Conservation (phyloP, 129 eudicot genomes). For the Chrysanthemum seticuspe region DNA sequence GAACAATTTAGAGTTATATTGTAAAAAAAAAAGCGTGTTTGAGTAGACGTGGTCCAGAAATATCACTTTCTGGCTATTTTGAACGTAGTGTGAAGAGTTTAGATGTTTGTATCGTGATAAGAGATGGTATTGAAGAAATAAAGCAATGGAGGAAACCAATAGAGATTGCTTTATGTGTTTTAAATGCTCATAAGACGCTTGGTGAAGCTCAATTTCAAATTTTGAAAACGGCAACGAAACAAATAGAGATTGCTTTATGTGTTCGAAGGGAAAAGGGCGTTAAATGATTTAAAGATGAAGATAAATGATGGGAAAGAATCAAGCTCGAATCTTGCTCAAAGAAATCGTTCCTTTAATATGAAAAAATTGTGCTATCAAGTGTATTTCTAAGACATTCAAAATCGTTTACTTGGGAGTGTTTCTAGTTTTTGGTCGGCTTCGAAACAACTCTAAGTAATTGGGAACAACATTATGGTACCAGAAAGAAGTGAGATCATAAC, state of each 20-base stretch:
- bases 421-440: conserved; percentile 31
- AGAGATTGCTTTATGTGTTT: conserved; percentile 75
- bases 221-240: no score
- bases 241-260: no score
- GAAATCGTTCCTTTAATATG: conserved; percentile 33
- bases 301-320: conserved; percentile 56
- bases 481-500: conserved; percentile 43
- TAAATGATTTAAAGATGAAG: conserved; percentile 61
- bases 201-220: conserved; percentile 74
- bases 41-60: conserved; percentile 45
- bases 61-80: conserved; percentile 43
- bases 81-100: conserved; percentile 70
- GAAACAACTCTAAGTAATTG: conserved; percentile 33
- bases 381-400: conserved; percentile 18
- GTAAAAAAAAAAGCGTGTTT: conserved; percentile 29
- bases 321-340: conserved; percentile 18
- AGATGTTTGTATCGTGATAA: conserved; percentile 69
- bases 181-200: conserved; percentile 45
- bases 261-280: conserved; percentile 54
- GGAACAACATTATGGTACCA: conserved; percentile 20
- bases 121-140: conserved; percentile 71
- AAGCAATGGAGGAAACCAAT: conserved; percentile 25
- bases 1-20: conserved; percentile 48
- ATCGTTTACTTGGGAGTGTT: conserved; percentile 40
- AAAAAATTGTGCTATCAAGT: conserved; percentile 16